A percentile compares a stretch with the other conserved stretches of the same genome.
Conservation (phyloP, 163 green algal species). For the Scenedesmus sp. region DNA sequence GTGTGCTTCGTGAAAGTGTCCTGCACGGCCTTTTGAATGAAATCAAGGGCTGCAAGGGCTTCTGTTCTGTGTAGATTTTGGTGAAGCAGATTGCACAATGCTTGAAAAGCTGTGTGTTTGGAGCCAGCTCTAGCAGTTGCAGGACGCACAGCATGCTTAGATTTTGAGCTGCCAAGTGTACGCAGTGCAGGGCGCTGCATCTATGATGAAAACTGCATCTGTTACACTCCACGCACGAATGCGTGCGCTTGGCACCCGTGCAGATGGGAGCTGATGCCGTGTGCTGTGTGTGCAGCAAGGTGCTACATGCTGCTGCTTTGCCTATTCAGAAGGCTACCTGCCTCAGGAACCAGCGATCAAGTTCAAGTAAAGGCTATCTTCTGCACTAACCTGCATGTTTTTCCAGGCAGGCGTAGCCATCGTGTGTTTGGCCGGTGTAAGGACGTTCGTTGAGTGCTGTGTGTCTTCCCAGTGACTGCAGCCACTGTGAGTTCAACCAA, state of each 20-base stretch:
- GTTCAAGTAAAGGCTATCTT: neutral
- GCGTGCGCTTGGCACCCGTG: neutral
- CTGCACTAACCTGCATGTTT: neutral
- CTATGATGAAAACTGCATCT: neutral
- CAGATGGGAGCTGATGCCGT: neutral
- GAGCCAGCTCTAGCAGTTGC: too few relatives aligned
- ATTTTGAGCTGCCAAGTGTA: too few relatives aligned
- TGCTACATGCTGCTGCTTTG: neutral
- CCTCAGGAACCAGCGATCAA: neutral
- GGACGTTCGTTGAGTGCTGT: neutral
- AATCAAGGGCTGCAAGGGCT: neutral
- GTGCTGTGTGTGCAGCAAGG: neutral
- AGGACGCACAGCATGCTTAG: too few relatives aligned
- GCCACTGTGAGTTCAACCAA: neutral
- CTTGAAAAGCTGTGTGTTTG: too few relatives aligned
- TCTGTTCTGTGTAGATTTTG: neutral
- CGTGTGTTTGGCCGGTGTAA: neutral
- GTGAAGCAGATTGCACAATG: neutral
- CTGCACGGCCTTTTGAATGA: neutral
- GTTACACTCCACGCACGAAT: neutral
- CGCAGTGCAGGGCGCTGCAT: too few relatives aligned
- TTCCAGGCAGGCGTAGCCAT: slow-evolving; percentile 30
- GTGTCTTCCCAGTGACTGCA: neutral
- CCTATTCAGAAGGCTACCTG: neutral
- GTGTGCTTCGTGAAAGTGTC: neutral